Evolutionary conservation across 768 basidiomycete species (phyloP).

Genomic region (Leccinum longicurvipes): DNA sequence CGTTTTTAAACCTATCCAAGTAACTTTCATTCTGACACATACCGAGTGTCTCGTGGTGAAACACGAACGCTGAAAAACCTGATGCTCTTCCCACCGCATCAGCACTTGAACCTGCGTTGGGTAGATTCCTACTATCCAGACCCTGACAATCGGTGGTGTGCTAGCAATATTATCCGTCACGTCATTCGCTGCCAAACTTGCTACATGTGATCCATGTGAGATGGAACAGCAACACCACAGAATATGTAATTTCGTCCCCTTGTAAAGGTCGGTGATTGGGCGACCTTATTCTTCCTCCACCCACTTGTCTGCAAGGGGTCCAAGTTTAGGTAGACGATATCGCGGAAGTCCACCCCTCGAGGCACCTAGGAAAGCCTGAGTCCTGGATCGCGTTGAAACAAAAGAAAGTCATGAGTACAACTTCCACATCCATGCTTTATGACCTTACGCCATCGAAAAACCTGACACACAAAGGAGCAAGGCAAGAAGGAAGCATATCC

Average conservation of each 20-base stretch:
- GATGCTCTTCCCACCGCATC: background rate
- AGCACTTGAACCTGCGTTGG: background rate
- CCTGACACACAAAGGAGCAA: conserved; percentile 41
- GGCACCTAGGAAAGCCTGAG: conserved; percentile 49
- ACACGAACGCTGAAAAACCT: background rate
- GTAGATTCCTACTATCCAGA: background rate
- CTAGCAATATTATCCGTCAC: background rate
- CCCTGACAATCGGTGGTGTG: background rate
- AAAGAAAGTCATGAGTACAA: conserved; percentile 15
- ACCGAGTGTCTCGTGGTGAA: background rate
- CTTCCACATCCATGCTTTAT: background rate
- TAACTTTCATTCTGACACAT: background rate
- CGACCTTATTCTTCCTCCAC: conserved; percentile 53
- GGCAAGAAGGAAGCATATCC: conserved; percentile 49
- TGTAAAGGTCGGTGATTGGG: background rate
- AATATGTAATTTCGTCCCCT: background rate
- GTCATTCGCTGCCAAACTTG: background rate
- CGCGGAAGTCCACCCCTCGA: conserved; percentile 47
- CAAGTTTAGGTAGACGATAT: conserved; percentile 61
- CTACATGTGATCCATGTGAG: background rate
- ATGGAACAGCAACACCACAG: background rate
- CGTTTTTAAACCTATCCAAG: background rate
- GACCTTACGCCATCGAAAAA: conserved; percentile 54
- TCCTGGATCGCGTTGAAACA: background rate
- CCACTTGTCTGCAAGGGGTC: conserved; percentile 66